Percentiles rank a stretch among this genome's conserved stretches.
These are phyloP conservation scores for Inonotus hispidus DNA, from an alignment of 1,284 basidiomycete species.

Conservation along the genomic window DNA sequence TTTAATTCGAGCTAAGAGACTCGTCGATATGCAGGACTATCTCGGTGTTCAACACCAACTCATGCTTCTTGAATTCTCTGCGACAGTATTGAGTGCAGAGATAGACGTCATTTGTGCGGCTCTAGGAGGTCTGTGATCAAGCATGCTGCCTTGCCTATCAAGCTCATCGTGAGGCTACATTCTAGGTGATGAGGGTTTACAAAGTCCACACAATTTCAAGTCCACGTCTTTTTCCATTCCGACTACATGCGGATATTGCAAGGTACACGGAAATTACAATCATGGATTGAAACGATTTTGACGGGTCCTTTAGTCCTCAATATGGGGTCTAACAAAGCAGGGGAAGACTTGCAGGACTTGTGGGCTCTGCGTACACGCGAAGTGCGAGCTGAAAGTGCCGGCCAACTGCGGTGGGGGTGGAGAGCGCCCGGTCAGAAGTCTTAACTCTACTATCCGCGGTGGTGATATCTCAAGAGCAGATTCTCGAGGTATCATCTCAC, in stretches of 20 bases:
- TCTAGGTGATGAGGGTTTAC: slow-evolving; percentile 65
- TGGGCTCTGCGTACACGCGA: slow-evolving; percentile 72
- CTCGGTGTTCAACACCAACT: slow-evolving; percentile 61
- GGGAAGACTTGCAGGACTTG: slow-evolving; percentile 80
- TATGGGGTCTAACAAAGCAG: slow-evolving; percentile 82
- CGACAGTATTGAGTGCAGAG: slow-evolving; percentile 51
- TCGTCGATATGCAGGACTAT: slow-evolving; percentile 43
- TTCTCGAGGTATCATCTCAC: slow-evolving; percentile 24
- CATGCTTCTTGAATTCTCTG: slow-evolving; percentile 48
- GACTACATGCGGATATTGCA: slow-evolving; percentile 74
- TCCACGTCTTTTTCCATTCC: slow-evolving; percentile 80
- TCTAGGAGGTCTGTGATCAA: slow-evolving; percentile 52
- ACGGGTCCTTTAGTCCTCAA: slow-evolving; percentile 49
- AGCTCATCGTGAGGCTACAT: slow-evolving; percentile 10
- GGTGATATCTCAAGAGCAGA: slow-evolving; percentile 29
- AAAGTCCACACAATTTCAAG: slow-evolving; percentile 74
- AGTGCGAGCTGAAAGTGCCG: slow-evolving; percentile 83
- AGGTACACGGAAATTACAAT: slow-evolving; percentile 39
- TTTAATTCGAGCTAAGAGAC: background rate
- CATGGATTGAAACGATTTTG: background rate
- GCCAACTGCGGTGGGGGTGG: slow-evolving; percentile 52
- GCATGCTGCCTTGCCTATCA: background rate
- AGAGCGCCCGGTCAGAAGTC: slow-evolving; percentile 25
- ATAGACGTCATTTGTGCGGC: slow-evolving; percentile 54
- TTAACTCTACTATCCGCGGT: slow-evolving; percentile 16